Conservation (phyloP, 129 eudicot species). For the Centella asiatica region DNA sequence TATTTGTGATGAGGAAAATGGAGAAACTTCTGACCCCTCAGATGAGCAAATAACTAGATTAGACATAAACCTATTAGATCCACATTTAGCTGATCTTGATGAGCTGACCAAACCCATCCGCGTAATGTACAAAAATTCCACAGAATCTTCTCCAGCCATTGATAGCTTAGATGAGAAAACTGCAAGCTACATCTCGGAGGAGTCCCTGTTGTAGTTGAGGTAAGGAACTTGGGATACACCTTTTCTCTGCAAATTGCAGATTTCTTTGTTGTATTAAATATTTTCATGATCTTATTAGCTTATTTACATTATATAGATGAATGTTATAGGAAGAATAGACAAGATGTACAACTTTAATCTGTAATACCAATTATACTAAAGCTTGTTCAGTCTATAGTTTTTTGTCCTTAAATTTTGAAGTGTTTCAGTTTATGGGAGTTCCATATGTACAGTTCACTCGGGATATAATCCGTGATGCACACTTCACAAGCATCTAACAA, state of each 20-base stretch:
- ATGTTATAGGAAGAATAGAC: neutral
- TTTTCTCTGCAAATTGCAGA: constrained; percentile 4
- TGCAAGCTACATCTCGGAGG: constrained; percentile 15
- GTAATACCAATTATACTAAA: neutral
- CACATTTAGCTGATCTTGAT: constrained; percentile 22
- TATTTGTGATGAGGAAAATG: constrained; percentile 39
- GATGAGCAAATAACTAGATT: constrained; percentile 10
- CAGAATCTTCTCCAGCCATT: constrained; percentile 7
- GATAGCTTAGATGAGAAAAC: constrained; percentile 19
- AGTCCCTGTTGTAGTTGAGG: constrained; percentile 13
- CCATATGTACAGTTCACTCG: too few species aligned
- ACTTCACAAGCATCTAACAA: too few species aligned
- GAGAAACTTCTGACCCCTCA: constrained; percentile 13
- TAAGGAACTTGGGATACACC: neutral
- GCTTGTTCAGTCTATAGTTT: neutral
- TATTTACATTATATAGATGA: neutral
- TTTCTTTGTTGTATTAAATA: constrained; percentile 9
- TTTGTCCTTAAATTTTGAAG: too few species aligned
- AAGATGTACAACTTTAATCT: neutral
- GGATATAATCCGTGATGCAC: too few species aligned
- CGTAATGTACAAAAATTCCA: constrained; percentile 22
- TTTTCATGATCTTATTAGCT: too few species aligned
- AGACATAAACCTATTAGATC: constrained; percentile 8
- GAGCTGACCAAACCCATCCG: constrained; percentile 45
- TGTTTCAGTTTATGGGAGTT: too few species aligned